Percentiles rank a stretch among this genome's conserved stretches.
phyloP scores from a whole-genome alignment of 2,329 filamentous ascomycete genomes.

The Orbilia quercus region DNA sequence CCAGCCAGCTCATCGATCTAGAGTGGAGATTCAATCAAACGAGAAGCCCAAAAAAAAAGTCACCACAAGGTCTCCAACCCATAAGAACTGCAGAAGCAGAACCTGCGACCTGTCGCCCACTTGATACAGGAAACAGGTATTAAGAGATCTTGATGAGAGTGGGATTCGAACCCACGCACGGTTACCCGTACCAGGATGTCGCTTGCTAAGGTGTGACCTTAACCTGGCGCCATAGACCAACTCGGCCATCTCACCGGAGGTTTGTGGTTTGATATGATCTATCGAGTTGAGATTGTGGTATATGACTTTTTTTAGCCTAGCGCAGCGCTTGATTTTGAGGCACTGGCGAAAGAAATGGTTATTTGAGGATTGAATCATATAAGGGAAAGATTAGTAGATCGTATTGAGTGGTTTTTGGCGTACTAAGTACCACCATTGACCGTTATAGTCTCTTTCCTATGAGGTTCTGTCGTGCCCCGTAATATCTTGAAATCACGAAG shows the following conservation, averaged over 20 bases:
- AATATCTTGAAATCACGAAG: neutral
- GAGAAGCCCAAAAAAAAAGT: slow-evolving; percentile 7
- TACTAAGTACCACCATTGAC: no score
- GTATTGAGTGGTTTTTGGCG: no score
- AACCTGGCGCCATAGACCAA: slow-evolving; percentile 57
- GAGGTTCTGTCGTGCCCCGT: neutral
- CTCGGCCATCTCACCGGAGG: slow-evolving; percentile 56
- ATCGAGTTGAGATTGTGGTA: slow-evolving; percentile 12
- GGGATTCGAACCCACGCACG: slow-evolving; percentile 57
- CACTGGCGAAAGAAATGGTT: no score
- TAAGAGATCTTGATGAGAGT: slow-evolving; percentile 55
- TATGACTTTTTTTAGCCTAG: slow-evolving; percentile 13
- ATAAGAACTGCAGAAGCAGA: neutral
- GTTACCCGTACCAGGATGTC: slow-evolving; percentile 57
- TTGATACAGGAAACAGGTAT: neutral
- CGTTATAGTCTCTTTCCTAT: no score
- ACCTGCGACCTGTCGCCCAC: neutral
- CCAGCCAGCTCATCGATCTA: no score
- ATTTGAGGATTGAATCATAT: no score
- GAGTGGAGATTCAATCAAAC: no score
- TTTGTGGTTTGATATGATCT: slow-evolving; percentile 41
- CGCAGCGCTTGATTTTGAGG: no score
- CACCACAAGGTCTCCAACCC: slow-evolving; percentile 1
- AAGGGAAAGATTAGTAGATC: no score
- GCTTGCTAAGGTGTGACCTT: slow-evolving; percentile 56